Conservation (phyloP, 2,329 filamentous ascomycete species). For the Trichoderma pleuroti region DNA sequence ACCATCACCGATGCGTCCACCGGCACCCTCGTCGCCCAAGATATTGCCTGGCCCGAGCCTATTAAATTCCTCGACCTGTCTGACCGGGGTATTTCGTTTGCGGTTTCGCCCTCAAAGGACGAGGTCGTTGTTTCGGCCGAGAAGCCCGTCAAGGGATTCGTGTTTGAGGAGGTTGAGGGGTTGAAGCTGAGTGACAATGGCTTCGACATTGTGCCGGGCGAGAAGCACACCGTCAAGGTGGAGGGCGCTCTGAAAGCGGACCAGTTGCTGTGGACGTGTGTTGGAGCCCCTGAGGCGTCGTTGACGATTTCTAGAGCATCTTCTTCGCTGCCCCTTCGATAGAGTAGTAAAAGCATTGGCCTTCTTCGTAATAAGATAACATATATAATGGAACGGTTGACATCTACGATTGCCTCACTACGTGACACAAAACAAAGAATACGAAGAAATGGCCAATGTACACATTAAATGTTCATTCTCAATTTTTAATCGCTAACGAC, state of each 20-base stretch:
- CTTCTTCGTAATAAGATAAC: neutral
- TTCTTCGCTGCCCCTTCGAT: neutral
- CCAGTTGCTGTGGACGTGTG: conserved; percentile 21
- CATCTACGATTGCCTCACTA: neutral
- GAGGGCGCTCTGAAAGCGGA: conserved; percentile 17
- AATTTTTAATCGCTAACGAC: neutral
- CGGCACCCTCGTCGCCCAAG: conserved; percentile 40
- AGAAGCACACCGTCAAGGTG: conserved; percentile 25
- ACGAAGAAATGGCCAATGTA: neutral
- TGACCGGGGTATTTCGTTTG: conserved; percentile 38
- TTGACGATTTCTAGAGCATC: conserved; percentile 8
- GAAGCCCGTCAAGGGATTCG: conserved; percentile 55
- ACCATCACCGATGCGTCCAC: conserved; percentile 35
- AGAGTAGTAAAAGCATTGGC: neutral
- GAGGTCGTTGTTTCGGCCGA: conserved; percentile 34
- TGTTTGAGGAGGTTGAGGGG: conserved; percentile 46
- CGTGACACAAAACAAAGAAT: neutral
- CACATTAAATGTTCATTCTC: neutral
- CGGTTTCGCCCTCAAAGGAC: conserved; percentile 23
- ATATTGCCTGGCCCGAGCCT: conserved; percentile 59
- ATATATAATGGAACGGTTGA: neutral
- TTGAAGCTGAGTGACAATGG: conserved; percentile 53
- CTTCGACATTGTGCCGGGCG: conserved; percentile 55
- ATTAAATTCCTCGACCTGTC: conserved; percentile 56
- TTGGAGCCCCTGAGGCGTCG: conserved; percentile 20